Base-by-base conservation (phyloP, 352 stramenopile species). In the Globisporangium cystogenes region DNA sequence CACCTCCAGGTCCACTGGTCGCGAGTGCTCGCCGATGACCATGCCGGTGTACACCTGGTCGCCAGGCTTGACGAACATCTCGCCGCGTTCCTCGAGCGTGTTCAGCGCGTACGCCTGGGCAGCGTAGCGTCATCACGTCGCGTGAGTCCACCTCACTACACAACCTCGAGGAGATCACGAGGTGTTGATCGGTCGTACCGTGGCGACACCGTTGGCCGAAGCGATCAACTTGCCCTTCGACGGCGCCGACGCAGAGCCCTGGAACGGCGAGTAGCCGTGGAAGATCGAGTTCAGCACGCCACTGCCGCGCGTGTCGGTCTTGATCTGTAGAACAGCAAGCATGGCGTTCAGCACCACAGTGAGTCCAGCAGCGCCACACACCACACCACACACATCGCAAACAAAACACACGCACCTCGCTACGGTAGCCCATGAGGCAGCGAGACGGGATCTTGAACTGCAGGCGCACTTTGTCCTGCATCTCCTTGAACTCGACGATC, bases 271-370 rank as follows among this genome's bases (percentile, higher is more conserved):
- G 74, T 99, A 99, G 2, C 92, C 96, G 72, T 99, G 60, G 70
- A 98, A 99, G 54, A 97, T 90, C 60, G 97, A 98, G 76, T 98
- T 98, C 48, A 99, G 71, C 49, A 99, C 93, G 39, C 93, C 96
- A 65, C 86, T 98, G 56, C 97, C 97, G 57, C 93, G 80, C 10
- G 96, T 99, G 47, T 95, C 81, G 12, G 94, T 98, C 49, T 96
- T 96, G 65, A 98, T 96, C 72, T 98, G 50, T 24, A 35, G 47
- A 8, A 3, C 14, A 65, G 2, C 37, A 39, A 1, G 35, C 36
- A 43, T 43, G n/a, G 16, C 15, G 10, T 21, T 21, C 37, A 16
- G 10, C n/a, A 8, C 12, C 40, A 27, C 3, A 20, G 23, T 45
- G 40, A 45, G 40, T 33, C 24, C 43, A 31, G 23, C 14, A 7